Base-by-base conservation (phyloP, 1,139 yeast species). In the Diutina mesorugosa region DNA sequence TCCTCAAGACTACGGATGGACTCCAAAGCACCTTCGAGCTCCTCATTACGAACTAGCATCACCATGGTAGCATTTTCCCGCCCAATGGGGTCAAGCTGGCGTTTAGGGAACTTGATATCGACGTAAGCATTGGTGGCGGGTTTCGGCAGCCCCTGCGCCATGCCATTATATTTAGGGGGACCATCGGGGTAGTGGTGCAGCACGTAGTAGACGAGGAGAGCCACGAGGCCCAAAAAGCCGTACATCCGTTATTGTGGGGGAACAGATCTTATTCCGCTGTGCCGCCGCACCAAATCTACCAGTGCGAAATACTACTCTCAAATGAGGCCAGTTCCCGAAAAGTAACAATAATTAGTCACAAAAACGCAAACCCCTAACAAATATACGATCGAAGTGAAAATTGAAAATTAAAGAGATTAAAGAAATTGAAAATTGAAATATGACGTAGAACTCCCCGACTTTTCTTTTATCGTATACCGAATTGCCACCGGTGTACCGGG, bases 51-150 rank as follows among this genome's bases (percentile, higher is more conserved):
- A 14, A 73, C 80, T 16, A 78, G 65, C 79, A 76, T 75, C 14
- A 76, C 78, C 55, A 75, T 58, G 0, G 83, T 79, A 26, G 83
- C 84, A 64, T 79, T 79, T 61, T 79, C 83, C 51, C 59, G 64
- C 0, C 82, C 83, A 5, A 72, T 62, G 57, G 74, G 77, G 2
- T 63, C 53, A 51, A 73, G 64, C 58, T 76, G 72, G 54, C 69
- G 63, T 4, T 57, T 45, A 1, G 74, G 72, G 55, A 65, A 65
- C 6, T 63, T 59, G 35, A 64, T 65, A 38, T 65, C 68, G 7
- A 75, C 62, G 59, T 79, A 79, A 14, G 81, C 73, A 60, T 77
- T 78, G 16, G 77, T 62, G 2, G 81, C 67, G 18, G 76, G 67
- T 59, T 78, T 79, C 41, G 58, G 61, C 56, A 58, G 61, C 29